A percentile compares a stretch with the other conserved stretches of the same genome.
These are phyloP conservation scores for Vaucheria bursata DNA, from an alignment of 352 stramenopile genomes.

Conservation along the genomic window DNA sequence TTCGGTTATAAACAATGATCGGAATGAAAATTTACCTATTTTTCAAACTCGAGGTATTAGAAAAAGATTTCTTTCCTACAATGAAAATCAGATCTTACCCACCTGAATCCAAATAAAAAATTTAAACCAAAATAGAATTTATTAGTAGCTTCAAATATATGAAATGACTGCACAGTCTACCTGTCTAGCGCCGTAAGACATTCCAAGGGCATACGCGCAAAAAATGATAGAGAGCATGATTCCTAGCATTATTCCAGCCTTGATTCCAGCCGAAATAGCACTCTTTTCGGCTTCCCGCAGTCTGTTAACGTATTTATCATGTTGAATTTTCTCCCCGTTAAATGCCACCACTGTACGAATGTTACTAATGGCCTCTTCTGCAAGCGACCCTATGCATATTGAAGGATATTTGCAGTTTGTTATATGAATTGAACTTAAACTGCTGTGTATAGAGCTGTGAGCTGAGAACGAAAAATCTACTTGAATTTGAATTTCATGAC, in stretches of 20 bases:
- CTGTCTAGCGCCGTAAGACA: conserved; percentile 62
- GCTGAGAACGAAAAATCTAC: too few relatives aligned
- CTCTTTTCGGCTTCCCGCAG: conserved; percentile 29
- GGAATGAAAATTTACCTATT: too few relatives aligned
- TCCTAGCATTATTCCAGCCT: conserved; percentile 27
- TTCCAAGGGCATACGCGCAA: conserved; percentile 61
- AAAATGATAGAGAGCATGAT: conserved; percentile 54
- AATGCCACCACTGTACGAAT: conserved; percentile 53
- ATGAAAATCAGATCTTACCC: too few relatives aligned
- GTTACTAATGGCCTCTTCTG: conserved; percentile 46
- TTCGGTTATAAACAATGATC: too few relatives aligned
- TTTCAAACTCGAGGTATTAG: too few relatives aligned
- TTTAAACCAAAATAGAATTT: too few relatives aligned
- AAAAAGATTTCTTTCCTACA: too few relatives aligned
- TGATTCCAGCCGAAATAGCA: conserved; percentile 23
- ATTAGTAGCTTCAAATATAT: too few relatives aligned
- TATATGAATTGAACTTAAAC: not conserved
- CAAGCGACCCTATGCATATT: not conserved
- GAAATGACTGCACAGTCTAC: too few relatives aligned
- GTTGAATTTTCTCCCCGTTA: conserved; percentile 48
- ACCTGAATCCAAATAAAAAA: too few relatives aligned
- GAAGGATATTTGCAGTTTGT: not conserved
- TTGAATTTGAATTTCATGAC: too few relatives aligned
- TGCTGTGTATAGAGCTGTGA: too few relatives aligned
- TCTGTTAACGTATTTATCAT: conserved; percentile 17